phyloP scores from a whole-genome alignment of 2,329 filamentous ascomycete genomes.

The Setomelanomma holmii region DNA sequence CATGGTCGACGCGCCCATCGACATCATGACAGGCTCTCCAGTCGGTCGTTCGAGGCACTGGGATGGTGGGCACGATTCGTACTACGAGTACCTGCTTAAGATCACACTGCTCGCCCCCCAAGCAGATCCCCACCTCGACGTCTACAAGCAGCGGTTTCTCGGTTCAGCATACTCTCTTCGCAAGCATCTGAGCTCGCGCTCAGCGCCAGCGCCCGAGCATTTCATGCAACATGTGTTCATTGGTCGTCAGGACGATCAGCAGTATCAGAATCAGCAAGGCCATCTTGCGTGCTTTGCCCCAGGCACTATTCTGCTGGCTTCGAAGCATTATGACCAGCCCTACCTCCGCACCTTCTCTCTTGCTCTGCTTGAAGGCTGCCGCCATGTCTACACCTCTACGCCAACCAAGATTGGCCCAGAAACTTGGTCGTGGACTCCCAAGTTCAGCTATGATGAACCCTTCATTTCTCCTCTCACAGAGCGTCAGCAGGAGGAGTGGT shows the following conservation, averaged over 20 bases:
- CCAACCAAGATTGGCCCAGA: constrained; percentile 50
- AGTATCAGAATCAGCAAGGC: constrained; percentile 48
- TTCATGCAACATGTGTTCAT: constrained; percentile 51
- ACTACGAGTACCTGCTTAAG: constrained; percentile 53
- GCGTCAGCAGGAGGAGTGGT: constrained; percentile 39
- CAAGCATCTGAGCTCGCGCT: constrained; percentile 45
- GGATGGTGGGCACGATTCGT: constrained; percentile 55
- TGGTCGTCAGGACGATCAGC: constrained; percentile 39
- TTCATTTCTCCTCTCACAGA: constrained; percentile 35
- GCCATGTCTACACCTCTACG: constrained; percentile 46
- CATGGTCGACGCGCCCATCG: constrained; percentile 52
- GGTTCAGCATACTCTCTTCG: constrained; percentile 47
- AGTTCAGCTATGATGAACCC: constrained; percentile 42
- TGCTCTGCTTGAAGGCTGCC: constrained; percentile 51
- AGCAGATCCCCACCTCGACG: constrained; percentile 41
- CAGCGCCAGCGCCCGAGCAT: constrained; percentile 41
- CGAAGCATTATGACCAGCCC: constrained; percentile 38
- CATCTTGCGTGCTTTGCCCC: constrained; percentile 52
- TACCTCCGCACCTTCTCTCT: constrained; percentile 46
- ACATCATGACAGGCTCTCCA: constrained; percentile 52
- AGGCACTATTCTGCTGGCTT: constrained; percentile 50
- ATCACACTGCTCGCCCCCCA: constrained; percentile 47
- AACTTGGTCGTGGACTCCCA: constrained; percentile 48
- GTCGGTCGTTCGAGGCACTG: constrained; percentile 50
- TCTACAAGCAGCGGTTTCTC: constrained; percentile 44